A percentile compares a stretch with the other conserved stretches of the same genome.
phyloP scores from a whole-genome alignment of 2,329 filamentous ascomycete species.

The Fusarium sarcochroum region DNA sequence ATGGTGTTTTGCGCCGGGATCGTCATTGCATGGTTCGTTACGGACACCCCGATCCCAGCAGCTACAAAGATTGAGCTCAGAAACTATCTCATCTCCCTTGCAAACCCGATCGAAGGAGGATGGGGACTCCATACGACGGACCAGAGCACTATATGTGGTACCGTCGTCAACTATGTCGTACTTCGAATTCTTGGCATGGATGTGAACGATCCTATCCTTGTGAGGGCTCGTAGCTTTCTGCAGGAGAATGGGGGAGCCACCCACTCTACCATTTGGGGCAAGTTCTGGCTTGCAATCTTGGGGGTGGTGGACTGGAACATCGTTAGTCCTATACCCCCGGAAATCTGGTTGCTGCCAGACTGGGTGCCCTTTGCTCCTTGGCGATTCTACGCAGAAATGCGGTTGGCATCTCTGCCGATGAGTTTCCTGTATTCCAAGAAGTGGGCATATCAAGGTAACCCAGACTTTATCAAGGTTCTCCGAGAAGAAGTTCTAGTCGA shows the following conservation, averaged over 20 bases:
- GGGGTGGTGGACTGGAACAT: slow-evolving; percentile 90
- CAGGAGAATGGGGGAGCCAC: slow-evolving; percentile 88
- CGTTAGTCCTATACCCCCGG: slow-evolving; percentile 92
- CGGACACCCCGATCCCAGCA: slow-evolving; percentile 85
- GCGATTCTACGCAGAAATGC: slow-evolving; percentile 98
- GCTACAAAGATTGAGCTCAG: slow-evolving; percentile 89
- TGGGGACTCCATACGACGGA: slow-evolving; percentile 97
- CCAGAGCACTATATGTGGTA: slow-evolving; percentile 91
- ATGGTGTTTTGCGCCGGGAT: slow-evolving; percentile 93
- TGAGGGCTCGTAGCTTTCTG: slow-evolving; percentile 83
- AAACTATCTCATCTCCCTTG: slow-evolving; percentile 88
- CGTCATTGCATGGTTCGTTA: slow-evolving; percentile 88
- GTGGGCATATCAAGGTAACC: slow-evolving; percentile 76
- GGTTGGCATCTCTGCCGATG: slow-evolving; percentile 53
- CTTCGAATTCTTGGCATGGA: slow-evolving; percentile 86
- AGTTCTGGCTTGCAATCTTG: slow-evolving; percentile 90
- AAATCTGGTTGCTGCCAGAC: slow-evolving; percentile 91
- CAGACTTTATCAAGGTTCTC: slow-evolving; percentile 76
- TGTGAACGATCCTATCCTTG: slow-evolving; percentile 84
- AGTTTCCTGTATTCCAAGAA: slow-evolving; percentile 85
- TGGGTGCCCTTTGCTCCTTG: slow-evolving; percentile 90
- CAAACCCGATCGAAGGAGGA: slow-evolving; percentile 87
- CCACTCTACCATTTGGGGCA: slow-evolving; percentile 92
- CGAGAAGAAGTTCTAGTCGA: slow-evolving; percentile 86
- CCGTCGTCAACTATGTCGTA: slow-evolving; percentile 85